These are phyloP conservation scores for Wickerhamiella azyma DNA, from an alignment of 805 yeast genomes.

Conservation along the genomic window DNA sequence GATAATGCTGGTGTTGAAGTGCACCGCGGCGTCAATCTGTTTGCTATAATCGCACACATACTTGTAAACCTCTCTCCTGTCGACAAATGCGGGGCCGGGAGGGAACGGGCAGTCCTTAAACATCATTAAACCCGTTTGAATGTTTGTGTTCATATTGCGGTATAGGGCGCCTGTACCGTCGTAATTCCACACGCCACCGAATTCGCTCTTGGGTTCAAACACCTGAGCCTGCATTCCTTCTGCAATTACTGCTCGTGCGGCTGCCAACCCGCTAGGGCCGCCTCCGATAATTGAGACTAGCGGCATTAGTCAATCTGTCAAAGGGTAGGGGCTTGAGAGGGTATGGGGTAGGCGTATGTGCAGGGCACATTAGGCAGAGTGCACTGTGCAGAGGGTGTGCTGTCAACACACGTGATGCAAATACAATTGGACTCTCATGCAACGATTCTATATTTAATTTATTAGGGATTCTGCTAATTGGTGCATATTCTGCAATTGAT, in stretches of 20 bases:
- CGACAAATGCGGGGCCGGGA: constrained; percentile 40
- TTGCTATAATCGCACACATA: constrained; percentile 47
- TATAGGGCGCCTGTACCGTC: constrained; percentile 41
- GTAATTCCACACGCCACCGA: constrained; percentile 79
- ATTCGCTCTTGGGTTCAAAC: constrained; percentile 42
- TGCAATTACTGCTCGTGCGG: constrained; percentile 45
- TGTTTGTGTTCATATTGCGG: constrained; percentile 54
- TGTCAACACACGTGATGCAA: no score
- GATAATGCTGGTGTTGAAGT: constrained; percentile 36
- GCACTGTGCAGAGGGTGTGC: no score
- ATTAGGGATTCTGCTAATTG: no score
- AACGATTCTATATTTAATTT: no score
- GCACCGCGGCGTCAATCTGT: constrained; percentile 28
- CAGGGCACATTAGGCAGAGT: no score
- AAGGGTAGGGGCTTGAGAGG: no score
- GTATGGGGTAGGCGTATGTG: no score
- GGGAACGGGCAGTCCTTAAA: constrained; percentile 42
- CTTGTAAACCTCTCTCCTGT: constrained; percentile 42
- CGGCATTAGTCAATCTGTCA: constrained; percentile 15
- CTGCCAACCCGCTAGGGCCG: constrained; percentile 62
- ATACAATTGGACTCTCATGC: no score
- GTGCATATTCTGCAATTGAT: no score
- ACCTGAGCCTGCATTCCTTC: constrained; percentile 42
- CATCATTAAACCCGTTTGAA: constrained; percentile 53
- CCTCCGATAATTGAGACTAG: constrained; percentile 59